Conservation (phyloP, 148 eudicot species). For the Tetragonia tetragonoides region DNA sequence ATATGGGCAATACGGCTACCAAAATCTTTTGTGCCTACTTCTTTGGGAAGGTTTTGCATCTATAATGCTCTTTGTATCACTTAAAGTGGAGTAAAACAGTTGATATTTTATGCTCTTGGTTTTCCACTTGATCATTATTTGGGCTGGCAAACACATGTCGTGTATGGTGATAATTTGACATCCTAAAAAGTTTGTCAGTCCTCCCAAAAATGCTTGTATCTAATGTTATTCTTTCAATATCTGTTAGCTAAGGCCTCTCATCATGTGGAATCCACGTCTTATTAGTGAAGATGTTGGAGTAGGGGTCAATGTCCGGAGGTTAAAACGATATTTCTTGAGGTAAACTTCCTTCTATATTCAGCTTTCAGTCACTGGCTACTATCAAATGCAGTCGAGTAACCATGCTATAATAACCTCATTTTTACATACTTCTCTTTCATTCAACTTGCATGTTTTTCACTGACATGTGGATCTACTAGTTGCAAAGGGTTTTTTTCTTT, state of each 20-base stretch:
- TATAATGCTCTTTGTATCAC: too few species aligned
- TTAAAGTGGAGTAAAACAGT: too few species aligned
- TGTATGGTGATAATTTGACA: background rate
- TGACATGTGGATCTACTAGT: too few species aligned
- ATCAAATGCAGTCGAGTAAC: too few species aligned
- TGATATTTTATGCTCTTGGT: background rate
- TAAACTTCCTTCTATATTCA: slow-evolving; percentile 19
- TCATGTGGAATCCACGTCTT: slow-evolving; percentile 99
- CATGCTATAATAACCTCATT: too few species aligned
- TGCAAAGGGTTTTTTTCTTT: too few species aligned
- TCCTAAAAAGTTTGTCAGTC: background rate
- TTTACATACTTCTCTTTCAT: background rate
- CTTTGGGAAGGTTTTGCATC: too few species aligned
- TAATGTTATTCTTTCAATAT: slow-evolving; percentile 2
- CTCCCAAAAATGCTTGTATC: background rate
- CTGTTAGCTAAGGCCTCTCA: slow-evolving; percentile 90
- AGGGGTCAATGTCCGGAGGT: slow-evolving; percentile 80
- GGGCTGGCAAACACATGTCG: background rate
- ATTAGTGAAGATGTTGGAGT: slow-evolving; percentile 96
- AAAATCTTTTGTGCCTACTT: too few species aligned
- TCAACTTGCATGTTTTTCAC: background rate
- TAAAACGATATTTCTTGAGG: slow-evolving; percentile 75
- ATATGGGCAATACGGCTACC: too few species aligned
- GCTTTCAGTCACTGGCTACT: background rate
- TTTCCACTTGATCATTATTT: background rate